Evolutionary conservation across 345 rosid species (phyloP).

Genomic region (Euphorbia peplus): DNA sequence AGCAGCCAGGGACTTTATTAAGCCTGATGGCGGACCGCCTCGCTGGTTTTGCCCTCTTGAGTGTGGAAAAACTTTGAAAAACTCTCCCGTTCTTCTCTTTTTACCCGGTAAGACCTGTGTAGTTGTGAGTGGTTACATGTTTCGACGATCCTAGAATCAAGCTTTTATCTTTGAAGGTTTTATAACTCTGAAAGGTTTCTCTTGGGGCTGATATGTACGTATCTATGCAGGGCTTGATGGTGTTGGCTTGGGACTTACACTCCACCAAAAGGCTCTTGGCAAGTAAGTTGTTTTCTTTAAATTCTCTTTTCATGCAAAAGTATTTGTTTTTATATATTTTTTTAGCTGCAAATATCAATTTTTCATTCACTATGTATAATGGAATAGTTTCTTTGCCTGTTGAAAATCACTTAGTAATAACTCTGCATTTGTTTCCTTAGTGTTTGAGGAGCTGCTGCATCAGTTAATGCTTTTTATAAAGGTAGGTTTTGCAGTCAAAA

Average conservation of each 20-base stretch:
- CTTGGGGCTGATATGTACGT: too few species aligned
- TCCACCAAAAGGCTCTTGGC: slow-evolving; percentile 87
- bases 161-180: background rate
- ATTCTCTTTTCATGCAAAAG: too few species aligned
- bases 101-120: slow-evolving; percentile 55
- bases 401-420: too few species aligned
- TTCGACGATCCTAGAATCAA: background rate
- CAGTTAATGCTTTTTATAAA: too few species aligned
- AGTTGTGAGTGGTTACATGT: background rate
- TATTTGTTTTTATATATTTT: too few species aligned
- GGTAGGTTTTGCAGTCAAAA: too few species aligned
- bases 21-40: slow-evolving; percentile 76
- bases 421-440: too few species aligned
- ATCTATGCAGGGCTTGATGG: slow-evolving; percentile 82
- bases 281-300: slow-evolving; percentile 46
- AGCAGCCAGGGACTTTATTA: slow-evolving; percentile 51
- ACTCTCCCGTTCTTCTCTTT: slow-evolving; percentile 70
- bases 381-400: too few species aligned
- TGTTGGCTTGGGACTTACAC: slow-evolving; percentile 70
- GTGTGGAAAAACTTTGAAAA: slow-evolving; percentile 58
- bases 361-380: too few species aligned
- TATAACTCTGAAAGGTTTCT: too few species aligned
- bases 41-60: slow-evolving; percentile 90
- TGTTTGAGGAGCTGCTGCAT: too few species aligned
- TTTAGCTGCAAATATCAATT: too few species aligned